These are phyloP conservation scores for Phytopythium sindhum DNA, from an alignment of 352 stramenopile species.

Conservation along the genomic window DNA sequence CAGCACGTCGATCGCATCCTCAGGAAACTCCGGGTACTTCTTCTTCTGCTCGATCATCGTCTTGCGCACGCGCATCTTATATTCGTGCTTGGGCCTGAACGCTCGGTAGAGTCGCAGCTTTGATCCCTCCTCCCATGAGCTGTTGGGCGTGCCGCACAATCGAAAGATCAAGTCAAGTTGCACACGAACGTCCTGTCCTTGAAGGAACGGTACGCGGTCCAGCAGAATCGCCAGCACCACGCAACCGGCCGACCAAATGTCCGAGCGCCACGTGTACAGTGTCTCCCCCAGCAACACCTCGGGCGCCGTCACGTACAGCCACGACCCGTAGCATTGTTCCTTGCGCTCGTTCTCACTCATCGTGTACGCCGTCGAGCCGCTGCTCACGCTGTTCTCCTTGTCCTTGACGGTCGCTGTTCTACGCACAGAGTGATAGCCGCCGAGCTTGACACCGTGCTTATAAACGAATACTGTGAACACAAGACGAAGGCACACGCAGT, in stretches of 20 bases:
- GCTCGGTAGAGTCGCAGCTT: constrained; percentile 52
- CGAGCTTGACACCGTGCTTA: constrained; percentile 55
- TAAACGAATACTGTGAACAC: constrained; percentile 56
- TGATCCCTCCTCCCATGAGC: constrained; percentile 42
- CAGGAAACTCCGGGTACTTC: constrained; percentile 48
- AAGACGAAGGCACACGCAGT: background rate
- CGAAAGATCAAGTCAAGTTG: constrained; percentile 82
- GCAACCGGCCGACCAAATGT: constrained; percentile 76
- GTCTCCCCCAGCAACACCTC: constrained; percentile 72
- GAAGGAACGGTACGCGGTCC: constrained; percentile 57
- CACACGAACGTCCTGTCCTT: constrained; percentile 50
- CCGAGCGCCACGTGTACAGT: constrained; percentile 64
- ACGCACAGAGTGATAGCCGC: constrained; percentile 68
- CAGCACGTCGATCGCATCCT: constrained; percentile 58
- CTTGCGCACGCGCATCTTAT: constrained; percentile 74
- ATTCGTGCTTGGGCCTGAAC: constrained; percentile 71
- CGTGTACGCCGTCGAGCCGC: constrained; percentile 34
- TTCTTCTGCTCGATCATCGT: constrained; percentile 63
- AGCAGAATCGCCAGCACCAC: constrained; percentile 66
- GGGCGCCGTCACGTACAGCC: constrained; percentile 59
- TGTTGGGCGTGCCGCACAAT: constrained; percentile 62
- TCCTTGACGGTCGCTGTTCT: constrained; percentile 34
- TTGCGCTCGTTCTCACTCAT: constrained; percentile 80
- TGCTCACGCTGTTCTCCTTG: constrained; percentile 27
- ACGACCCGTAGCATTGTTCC: constrained; percentile 64